phyloP scores from a whole-genome alignment of 768 basidiomycete genomes.

The Nidularia pulvinata region DNA sequence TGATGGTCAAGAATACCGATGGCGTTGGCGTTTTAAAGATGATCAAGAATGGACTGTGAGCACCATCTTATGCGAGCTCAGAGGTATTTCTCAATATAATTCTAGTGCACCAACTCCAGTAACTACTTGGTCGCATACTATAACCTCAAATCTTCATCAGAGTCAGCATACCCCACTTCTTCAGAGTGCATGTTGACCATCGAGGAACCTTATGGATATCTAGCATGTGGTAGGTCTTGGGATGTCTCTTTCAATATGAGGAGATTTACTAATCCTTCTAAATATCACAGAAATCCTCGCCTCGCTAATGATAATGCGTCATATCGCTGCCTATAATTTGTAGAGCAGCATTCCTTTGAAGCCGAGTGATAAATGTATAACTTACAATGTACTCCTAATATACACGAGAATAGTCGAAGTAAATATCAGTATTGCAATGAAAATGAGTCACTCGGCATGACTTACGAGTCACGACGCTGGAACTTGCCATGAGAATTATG shows the following conservation, averaged over 20 bases:
- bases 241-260: constrained; percentile 1
- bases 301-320: constrained; percentile 63
- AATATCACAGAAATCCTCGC: constrained; percentile 52
- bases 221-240: constrained; percentile 49
- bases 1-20: constrained; percentile 61
- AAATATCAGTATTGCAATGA: too few relatives aligned
- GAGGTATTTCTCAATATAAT: neutral
- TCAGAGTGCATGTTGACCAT: constrained; percentile 66
- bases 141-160: constrained; percentile 51
- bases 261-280: neutral
- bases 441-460: too few relatives aligned
- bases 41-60: constrained; percentile 70
- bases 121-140: constrained; percentile 61
- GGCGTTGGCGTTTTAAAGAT: constrained; percentile 46
- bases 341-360: neutral
- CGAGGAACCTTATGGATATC: constrained; percentile 55
- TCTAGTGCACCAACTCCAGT: constrained; percentile 53
- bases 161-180: constrained; percentile 50
- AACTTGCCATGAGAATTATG: too few relatives aligned
- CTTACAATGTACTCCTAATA: too few relatives aligned
- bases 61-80: constrained; percentile 3
- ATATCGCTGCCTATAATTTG: constrained; percentile 48
- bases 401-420: too few relatives aligned
- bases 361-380: too few relatives aligned
- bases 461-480: too few relatives aligned